These are phyloP conservation scores for Ramalina peruviana DNA, from an alignment of 495 filamentous ascomycete genomes.

Conservation along the genomic window DNA sequence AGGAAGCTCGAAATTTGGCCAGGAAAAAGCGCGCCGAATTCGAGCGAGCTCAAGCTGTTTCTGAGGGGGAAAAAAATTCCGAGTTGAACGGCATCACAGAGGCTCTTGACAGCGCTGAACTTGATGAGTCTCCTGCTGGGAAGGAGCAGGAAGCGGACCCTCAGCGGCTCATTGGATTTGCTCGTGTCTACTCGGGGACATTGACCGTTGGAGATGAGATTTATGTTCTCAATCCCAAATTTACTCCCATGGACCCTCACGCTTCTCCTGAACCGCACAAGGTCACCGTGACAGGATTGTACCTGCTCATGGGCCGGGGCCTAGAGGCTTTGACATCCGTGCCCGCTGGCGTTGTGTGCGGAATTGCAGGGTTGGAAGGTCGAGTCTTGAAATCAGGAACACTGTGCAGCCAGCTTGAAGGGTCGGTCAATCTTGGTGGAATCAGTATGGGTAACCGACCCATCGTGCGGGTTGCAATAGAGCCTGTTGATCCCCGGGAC, in stretches of 20 bases:
- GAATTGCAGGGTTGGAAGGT: conserved; percentile 85
- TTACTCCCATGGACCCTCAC: conserved; percentile 66
- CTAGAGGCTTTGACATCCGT: conserved; percentile 74
- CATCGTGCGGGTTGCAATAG: conserved; percentile 89
- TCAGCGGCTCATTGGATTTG: conserved; percentile 90
- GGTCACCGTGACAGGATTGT: conserved; percentile 74
- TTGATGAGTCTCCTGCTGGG: conserved; percentile 30
- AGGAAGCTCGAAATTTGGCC: conserved; percentile 77
- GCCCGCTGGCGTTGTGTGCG: conserved; percentile 88
- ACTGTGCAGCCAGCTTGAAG: conserved; percentile 75
- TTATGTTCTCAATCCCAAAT: conserved; percentile 86
- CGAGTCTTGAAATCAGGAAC: conserved; percentile 90
- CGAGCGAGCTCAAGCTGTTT: conserved; percentile 51
- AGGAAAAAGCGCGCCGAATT: conserved; percentile 83
- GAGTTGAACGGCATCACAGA: conserved; percentile 35
- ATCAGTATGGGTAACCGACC: conserved; percentile 63
- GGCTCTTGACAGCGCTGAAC: conserved; percentile 34
- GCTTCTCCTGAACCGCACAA: conserved; percentile 65
- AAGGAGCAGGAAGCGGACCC: conserved; percentile 42
- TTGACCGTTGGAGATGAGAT: conserved; percentile 79
- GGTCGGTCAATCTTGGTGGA: conserved; percentile 86
- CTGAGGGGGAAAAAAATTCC: conserved; percentile 24
- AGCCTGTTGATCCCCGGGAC: conserved; percentile 76
- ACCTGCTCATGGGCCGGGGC: conserved; percentile 89
- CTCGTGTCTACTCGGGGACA: conserved; percentile 81